Base-by-base conservation (phyloP, 2,329 filamentous ascomycete species). In the Aspergillus sp. region DNA sequence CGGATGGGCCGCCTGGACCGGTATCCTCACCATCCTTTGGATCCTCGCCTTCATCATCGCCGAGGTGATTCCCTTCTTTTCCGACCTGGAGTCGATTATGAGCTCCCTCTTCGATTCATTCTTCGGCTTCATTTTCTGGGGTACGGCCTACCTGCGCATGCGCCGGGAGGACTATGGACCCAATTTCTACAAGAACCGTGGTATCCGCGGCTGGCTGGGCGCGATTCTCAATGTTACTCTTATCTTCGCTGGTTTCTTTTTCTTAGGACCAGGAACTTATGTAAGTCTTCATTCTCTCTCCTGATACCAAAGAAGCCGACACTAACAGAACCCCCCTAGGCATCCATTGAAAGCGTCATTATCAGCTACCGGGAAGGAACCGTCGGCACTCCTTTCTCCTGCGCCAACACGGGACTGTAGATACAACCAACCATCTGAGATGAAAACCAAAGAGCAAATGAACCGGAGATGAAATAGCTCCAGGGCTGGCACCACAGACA, bases 41-140 rank as follows among this genome's bases (percentile, higher is more conserved):
- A 77, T 94, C n/a, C 67, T 89, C n/a, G 92, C 92, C 6, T 97
- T 96, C 76, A 87, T 97, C 72, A 94, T 97, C 68, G 91, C 93
- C 1, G 91, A 97, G 74, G 89, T 96, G 49, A 97, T 97, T 70
- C 92, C 92, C 0, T 97, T 97, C 83, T 97, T 97, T 80, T 89
- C 88, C 8, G 92, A 92, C 62, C 80, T 84, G 65, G 76, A 85
- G 15, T 79, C 79, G 4, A 77, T 83, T 55, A 82, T 82, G 80
- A 82, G 80, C 60, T 91, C 91, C 4, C 84, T 97, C 1, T 97
- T 97, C 72, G 92, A 97, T 78, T 94, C 90, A 0, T 80, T 81
- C 67, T 81, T 81, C 70, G 93, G 93, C 23, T 97, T 97, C 81
- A 96, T 97, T 72, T 97, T 97, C 81, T 97, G 79, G 79, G 79